A percentile compares a stretch with the other conserved stretches of the same genome.
phyloP scores from a whole-genome alignment of 2,329 filamentous ascomycete genomes.

The Emmonsiellopsis sp. region DNA sequence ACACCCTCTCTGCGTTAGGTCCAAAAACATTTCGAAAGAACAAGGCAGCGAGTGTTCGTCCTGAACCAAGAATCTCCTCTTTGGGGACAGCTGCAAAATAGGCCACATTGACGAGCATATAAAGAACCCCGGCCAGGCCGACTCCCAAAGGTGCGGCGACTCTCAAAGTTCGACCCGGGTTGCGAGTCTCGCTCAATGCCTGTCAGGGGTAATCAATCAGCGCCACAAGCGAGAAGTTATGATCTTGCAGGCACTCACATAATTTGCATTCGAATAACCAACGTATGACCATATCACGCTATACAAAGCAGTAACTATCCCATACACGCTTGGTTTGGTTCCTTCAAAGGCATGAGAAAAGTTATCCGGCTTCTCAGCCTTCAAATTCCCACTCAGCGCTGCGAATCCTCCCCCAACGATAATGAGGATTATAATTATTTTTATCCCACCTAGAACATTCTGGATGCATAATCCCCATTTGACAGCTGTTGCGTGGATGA shows the following conservation, averaged over 20 bases:
- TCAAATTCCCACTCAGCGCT: constrained; percentile 30
- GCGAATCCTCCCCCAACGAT: constrained; percentile 35
- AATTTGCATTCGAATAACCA: constrained; percentile 55
- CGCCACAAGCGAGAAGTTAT: background rate
- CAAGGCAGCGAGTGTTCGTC: constrained; percentile 45
- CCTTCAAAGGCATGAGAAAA: constrained; percentile 31
- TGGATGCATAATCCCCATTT: constrained; percentile 40
- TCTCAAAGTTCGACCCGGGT: constrained; percentile 50
- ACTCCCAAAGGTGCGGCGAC: constrained; percentile 48
- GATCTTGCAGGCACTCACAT: constrained; percentile 30
- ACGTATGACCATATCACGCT: constrained; percentile 54
- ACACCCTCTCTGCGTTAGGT: constrained; percentile 41
- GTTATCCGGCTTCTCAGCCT: constrained; percentile 27
- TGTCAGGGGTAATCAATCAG: constrained; percentile 18
- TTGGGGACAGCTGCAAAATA: constrained; percentile 51
- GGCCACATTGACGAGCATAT: constrained; percentile 49
- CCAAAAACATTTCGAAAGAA: constrained; percentile 56
- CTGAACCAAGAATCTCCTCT: constrained; percentile 45
- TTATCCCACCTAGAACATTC: constrained; percentile 41
- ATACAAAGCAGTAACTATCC: constrained; percentile 50
- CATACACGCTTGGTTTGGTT: constrained; percentile 28
- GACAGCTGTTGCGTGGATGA: constrained; percentile 38
- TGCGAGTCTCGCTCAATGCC: constrained; percentile 45
- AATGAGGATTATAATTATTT: constrained; percentile 41
- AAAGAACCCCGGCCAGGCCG: constrained; percentile 44